phyloP scores from a whole-genome alignment of 148 eudicot species.

The Tetragonia tetragonoides region DNA sequence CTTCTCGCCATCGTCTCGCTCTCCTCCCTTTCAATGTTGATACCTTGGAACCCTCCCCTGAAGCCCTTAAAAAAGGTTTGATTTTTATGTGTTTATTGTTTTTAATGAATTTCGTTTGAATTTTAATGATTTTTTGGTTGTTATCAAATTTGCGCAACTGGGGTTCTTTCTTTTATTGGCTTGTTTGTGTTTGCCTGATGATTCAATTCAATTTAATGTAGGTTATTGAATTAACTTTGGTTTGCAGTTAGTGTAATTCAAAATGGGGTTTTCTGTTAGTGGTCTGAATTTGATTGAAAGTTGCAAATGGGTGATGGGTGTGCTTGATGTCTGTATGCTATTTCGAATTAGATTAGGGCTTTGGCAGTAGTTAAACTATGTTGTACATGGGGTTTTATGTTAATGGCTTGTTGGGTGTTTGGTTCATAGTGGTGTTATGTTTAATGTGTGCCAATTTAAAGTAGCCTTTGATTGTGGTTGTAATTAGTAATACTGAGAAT shows the following conservation, averaged over 20 bases:
- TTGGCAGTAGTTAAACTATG: background rate
- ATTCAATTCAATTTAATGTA: no score
- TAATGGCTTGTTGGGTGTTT: background rate
- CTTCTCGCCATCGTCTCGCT: constrained; percentile 69
- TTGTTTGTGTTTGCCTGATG: no score
- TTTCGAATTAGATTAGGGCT: no score
- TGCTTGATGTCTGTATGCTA: background rate
- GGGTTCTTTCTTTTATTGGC: no score
- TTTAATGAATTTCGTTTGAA: no score
- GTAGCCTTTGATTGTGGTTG: background rate
- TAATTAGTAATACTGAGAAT: background rate
- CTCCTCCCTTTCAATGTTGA: constrained; percentile 59
- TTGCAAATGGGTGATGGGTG: no score
- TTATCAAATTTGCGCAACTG: no score
- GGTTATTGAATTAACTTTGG: no score
- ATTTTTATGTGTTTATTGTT: no score
- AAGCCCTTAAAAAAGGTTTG: constrained; percentile 69
- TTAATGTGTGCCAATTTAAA: background rate
- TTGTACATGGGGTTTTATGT: background rate
- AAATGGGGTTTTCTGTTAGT: no score
- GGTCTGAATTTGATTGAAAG: no score
- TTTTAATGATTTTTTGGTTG: background rate
- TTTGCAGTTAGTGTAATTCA: no score
- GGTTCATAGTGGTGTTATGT: background rate
- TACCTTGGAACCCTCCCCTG: constrained; percentile 69